Percentiles rank a stretch among this genome's conserved stretches.
These are phyloP conservation scores for Juglanconis juglandina DNA, from an alignment of 2,329 filamentous ascomycete species.

Conservation along the genomic window DNA sequence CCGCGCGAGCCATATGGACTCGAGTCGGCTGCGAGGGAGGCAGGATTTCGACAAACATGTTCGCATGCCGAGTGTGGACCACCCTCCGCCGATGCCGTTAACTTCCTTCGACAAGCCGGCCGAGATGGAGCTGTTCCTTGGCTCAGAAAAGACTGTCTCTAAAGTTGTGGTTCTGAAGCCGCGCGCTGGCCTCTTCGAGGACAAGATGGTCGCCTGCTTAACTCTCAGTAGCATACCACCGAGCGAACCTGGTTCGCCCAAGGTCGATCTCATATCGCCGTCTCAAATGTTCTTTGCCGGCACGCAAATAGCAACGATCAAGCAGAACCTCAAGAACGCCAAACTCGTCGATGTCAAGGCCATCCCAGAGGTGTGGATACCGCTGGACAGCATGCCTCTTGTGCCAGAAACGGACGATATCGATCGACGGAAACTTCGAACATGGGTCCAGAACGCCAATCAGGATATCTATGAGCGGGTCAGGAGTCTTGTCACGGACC, in stretches of 20 bases:
- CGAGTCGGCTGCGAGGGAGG: slow-evolving; percentile 10
- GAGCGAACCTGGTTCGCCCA: slow-evolving; percentile 26
- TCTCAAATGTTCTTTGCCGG: slow-evolving; percentile 39
- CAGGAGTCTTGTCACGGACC: slow-evolving; percentile 38
- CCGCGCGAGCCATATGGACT: slow-evolving; percentile 22
- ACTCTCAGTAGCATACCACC: slow-evolving; percentile 33
- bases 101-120: slow-evolving; percentile 19
- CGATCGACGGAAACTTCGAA: slow-evolving; percentile 44
- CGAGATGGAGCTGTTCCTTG: slow-evolving; percentile 38
- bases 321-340: slow-evolving; percentile 30
- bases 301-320: slow-evolving; percentile 39
- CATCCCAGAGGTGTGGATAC: slow-evolving; percentile 46
- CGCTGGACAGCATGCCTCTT: slow-evolving; percentile 42
- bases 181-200: slow-evolving; percentile 48
- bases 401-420: slow-evolving; percentile 35
- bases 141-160: slow-evolving; percentile 37
- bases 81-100: slow-evolving; percentile 2
- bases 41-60: slow-evolving; percentile 18
- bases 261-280: slow-evolving; percentile 34
- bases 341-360: slow-evolving; percentile 34
- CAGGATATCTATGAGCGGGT: slow-evolving; percentile 44
- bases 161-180: slow-evolving; percentile 43
- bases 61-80: slow-evolving; percentile 22
- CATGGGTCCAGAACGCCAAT: slow-evolving; percentile 53
- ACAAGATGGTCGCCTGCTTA: slow-evolving; percentile 45